A percentile compares a stretch with the other conserved stretches of the same genome.
These are phyloP conservation scores for Fonsecaea multimorphosa DNA, from an alignment of 2,329 filamentous ascomycete genomes.

Conservation along the genomic window DNA sequence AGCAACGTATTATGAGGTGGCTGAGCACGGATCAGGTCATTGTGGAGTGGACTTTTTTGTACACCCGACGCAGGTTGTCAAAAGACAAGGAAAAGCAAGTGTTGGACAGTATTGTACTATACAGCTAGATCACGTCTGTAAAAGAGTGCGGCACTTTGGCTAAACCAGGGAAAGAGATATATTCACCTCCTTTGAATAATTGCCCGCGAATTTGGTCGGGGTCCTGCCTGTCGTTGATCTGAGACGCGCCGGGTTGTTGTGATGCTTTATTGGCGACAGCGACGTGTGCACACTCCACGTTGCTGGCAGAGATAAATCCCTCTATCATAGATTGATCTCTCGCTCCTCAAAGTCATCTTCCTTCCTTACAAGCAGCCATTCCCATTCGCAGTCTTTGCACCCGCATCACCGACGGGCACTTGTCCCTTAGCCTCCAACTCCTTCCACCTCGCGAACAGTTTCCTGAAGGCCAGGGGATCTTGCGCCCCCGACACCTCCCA, in stretches of 20 bases:
- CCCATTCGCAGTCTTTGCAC: constrained; percentile 13
- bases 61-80: background rate
- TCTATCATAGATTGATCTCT: background rate
- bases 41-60: background rate
- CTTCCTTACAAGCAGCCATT: constrained; percentile 29
- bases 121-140: background rate
- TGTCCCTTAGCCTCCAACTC: constrained; percentile 43
- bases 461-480: constrained; percentile 70
- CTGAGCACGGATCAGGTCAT: too few species aligned
- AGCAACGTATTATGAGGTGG: too few species aligned
- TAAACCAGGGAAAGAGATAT: background rate
- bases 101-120: background rate
- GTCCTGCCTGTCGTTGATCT: background rate
- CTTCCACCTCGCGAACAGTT: constrained; percentile 68
- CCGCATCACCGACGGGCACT: constrained; percentile 10
- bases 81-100: background rate
- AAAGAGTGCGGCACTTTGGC: background rate
- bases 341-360: background rate
- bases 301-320: background rate
- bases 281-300: background rate
- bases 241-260: background rate
- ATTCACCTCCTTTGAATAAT: background rate
- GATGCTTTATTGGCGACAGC: background rate
- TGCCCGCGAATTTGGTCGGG: background rate
- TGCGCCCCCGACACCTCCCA: constrained; percentile 75